phyloP scores from a whole-genome alignment of 108 stramenopile genomes.

The Aureococcus anophagefferens region DNA sequence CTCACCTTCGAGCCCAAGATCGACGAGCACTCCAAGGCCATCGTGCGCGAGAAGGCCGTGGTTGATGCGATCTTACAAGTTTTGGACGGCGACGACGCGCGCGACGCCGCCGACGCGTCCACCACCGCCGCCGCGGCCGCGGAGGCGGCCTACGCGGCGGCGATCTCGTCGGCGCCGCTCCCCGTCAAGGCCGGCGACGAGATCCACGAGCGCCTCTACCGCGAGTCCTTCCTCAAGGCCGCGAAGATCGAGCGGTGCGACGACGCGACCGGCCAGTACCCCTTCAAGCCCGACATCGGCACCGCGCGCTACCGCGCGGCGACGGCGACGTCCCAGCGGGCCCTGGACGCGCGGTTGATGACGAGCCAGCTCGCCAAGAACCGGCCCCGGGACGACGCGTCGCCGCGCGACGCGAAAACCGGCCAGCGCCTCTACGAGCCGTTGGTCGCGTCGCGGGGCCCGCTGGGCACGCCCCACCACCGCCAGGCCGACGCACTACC shows the following conservation, averaged over 20 bases:
- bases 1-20: background rate
- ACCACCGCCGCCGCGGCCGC: background rate
- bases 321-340: too few species aligned
- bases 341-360: too few species aligned
- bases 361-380: too few species aligned
- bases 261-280: background rate
- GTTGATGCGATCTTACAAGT: background rate
- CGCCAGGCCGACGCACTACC: background rate
- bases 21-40: background rate
- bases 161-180: background rate
- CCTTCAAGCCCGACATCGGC: background rate
- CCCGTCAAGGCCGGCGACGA: background rate
- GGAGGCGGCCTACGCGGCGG: background rate
- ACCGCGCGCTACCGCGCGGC: too few species aligned
- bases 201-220: background rate
- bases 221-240: background rate
- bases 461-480: background rate
- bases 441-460: background rate
- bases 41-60: background rate
- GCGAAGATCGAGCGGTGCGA: background rate
- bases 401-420: too few species aligned
- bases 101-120: background rate
- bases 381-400: too few species aligned
- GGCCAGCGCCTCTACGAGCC: background rate
- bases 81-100: background rate